A percentile compares a stretch with the other conserved stretches of the same genome.
phyloP scores from a whole-genome alignment of 73 alveolate species.

The Paramecium biaurelia region DNA sequence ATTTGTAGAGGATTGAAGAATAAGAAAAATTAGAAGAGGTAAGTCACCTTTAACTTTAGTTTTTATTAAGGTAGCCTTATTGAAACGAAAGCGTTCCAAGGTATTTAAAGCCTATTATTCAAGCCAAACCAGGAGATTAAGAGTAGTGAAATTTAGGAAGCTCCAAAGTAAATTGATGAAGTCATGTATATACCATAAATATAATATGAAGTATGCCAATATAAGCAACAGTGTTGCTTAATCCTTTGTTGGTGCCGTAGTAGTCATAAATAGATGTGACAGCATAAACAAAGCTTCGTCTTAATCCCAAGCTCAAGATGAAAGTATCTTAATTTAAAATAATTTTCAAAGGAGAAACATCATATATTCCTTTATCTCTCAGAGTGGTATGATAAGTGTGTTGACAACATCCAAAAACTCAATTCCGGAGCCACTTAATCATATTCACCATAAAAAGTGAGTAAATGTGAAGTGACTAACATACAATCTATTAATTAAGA shows the following conservation, averaged over 20 bases:
- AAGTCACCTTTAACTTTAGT: conserved; percentile 43
- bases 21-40: conserved; percentile 28
- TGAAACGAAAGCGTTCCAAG: conserved; percentile 41
- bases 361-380: conserved; percentile 27
- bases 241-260: not conserved
- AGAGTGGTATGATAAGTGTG: conserved; percentile 6
- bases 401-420: not conserved
- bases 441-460: not conserved
- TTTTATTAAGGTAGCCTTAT: conserved; percentile 27
- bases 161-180: not conserved
- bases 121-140: conserved; percentile 34
- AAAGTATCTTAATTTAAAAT: conserved; percentile 40
- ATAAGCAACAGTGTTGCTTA: not conserved
- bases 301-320: conserved; percentile 40
- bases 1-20: not conserved
- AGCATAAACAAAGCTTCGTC: not conserved
- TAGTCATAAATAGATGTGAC: not conserved
- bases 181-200: not conserved
- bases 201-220: not conserved
- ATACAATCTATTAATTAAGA: not conserved
- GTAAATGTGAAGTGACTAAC: not conserved
- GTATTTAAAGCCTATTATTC: not conserved
- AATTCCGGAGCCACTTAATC: not conserved
- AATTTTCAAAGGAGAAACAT: conserved; percentile 37
- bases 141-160: not conserved